These are phyloP conservation scores for Chaetothyriales sp. DNA, from an alignment of 2,329 filamentous ascomycete species.

Conservation along the genomic window DNA sequence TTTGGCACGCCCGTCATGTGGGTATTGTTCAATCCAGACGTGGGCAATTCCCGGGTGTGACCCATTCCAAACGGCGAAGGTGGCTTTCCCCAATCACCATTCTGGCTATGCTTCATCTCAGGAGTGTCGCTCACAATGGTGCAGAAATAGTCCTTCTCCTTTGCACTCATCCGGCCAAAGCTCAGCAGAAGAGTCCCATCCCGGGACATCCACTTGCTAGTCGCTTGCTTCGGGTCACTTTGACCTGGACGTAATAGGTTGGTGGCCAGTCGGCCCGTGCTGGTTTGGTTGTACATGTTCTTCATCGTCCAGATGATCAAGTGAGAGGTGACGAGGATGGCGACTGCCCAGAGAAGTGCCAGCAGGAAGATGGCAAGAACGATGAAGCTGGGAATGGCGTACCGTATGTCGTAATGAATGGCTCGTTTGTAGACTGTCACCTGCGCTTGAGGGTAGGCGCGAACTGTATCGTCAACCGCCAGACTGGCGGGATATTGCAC, in stretches of 20 bases:
- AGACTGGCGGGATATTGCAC: constrained; percentile 3
- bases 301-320: constrained; percentile 1
- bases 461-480: constrained; percentile 3
- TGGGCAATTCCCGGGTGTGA: too few relatives aligned
- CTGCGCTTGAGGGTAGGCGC: constrained; percentile 1
- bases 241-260: neutral
- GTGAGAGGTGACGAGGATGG: constrained; percentile 2
- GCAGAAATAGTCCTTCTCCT: neutral
- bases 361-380: constrained; percentile 3
- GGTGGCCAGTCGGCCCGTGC: constrained; percentile 3
- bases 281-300: constrained; percentile 6
- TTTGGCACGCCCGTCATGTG: too few relatives aligned
- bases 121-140: neutral
- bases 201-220: neutral
- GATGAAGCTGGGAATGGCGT: constrained; percentile 23
- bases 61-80: too few relatives aligned
- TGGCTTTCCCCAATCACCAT: too few relatives aligned
- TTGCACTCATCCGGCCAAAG: neutral
- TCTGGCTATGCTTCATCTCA: too few relatives aligned
- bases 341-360: neutral
- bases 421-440: constrained; percentile 20
- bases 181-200: neutral
- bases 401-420: constrained; percentile 24
- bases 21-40: too few relatives aligned
- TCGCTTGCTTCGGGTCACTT: neutral